Conservation (phyloP, 108 stramenopile genomes). For the Licmophora abbreviata region DNA sequence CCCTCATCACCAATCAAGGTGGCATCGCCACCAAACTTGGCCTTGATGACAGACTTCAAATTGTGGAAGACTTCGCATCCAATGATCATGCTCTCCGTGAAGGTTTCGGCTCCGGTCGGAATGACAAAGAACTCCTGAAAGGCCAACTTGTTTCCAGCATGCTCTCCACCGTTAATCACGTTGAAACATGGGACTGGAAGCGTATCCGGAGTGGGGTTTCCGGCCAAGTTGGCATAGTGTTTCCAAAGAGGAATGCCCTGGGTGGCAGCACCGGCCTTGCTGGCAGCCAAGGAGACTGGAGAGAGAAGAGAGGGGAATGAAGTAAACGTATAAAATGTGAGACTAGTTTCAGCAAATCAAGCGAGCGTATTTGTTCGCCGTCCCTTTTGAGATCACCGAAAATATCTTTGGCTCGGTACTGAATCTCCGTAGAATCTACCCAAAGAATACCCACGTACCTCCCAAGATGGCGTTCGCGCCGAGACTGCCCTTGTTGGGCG, state of each 20-base stretch:
- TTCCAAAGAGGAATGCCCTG: constrained; percentile 97
- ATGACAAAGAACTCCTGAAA: constrained; percentile 99
- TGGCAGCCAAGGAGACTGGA: constrained; percentile 90
- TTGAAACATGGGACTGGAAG: constrained; percentile 99
- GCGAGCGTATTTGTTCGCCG: too few species aligned
- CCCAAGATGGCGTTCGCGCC: constrained; percentile 99
- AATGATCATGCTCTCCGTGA: constrained; percentile 94
- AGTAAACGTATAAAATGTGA: neutral
- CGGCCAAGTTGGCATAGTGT: constrained; percentile 98
- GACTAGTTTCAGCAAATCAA: too few species aligned
- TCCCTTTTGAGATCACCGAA: too few species aligned
- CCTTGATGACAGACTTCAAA: constrained; percentile 96
- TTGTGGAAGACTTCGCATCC: constrained; percentile 99
- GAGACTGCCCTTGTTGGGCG: constrained; percentile 92
- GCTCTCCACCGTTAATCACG: constrained; percentile 99
- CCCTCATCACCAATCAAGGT: constrained; percentile 99
- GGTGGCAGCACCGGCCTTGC: constrained; percentile 96
- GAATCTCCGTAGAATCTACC: neutral
- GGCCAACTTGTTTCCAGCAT: constrained; percentile 98
- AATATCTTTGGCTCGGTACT: neutral
- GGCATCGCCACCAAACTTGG: constrained; percentile 97
- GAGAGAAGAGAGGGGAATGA: constrained; percentile 4
- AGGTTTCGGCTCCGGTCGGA: constrained; percentile 93
- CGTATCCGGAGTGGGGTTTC: constrained; percentile 87
- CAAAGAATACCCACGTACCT: constrained; percentile 39